These are phyloP conservation scores for Chloris gayana DNA, from an alignment of 176 grass and related monocot genomes.

Conservation along the genomic window DNA sequence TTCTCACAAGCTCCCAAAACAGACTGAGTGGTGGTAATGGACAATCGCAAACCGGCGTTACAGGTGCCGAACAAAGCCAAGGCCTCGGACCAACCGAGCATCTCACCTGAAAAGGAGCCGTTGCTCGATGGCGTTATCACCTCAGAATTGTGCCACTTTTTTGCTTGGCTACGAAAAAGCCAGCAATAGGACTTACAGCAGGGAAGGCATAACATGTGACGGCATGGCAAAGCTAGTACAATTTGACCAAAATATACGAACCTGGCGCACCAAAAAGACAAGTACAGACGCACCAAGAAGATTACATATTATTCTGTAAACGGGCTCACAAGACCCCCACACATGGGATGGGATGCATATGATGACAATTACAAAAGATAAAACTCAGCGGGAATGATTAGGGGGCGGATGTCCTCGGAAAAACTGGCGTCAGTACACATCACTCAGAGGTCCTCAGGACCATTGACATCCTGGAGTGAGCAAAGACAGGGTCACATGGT, in stretches of 20 bases:
- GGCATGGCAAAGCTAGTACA: neutral
- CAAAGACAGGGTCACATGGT: neutral
- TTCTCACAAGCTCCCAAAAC: no score
- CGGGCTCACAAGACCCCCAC: conserved; percentile 9
- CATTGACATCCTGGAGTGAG: conserved; percentile 58
- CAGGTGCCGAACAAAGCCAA: no score
- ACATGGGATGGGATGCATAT: conserved; percentile 29
- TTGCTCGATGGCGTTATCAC: no score
- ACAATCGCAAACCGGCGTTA: no score
- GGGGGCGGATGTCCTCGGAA: conserved; percentile 26
- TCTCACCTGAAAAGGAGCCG: no score
- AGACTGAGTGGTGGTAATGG: no score
- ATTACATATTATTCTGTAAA: conserved; percentile 60
- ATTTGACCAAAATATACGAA: conserved; percentile 37
- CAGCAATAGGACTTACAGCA: no score
- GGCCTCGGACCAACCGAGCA: no score
- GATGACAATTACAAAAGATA: conserved; percentile 46
- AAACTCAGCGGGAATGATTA: conserved; percentile 27
- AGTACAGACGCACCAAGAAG: conserved; percentile 42
- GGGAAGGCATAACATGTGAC: no score
- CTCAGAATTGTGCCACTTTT: no score
- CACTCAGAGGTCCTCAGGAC: conserved; percentile 66
- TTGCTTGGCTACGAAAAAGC: no score
- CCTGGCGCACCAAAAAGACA: conserved; percentile 38
- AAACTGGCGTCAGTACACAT: conserved; percentile 30